Evolutionary conservation across 2,329 filamentous ascomycete genomes (phyloP).

Genomic region (Capronia americana): DNA sequence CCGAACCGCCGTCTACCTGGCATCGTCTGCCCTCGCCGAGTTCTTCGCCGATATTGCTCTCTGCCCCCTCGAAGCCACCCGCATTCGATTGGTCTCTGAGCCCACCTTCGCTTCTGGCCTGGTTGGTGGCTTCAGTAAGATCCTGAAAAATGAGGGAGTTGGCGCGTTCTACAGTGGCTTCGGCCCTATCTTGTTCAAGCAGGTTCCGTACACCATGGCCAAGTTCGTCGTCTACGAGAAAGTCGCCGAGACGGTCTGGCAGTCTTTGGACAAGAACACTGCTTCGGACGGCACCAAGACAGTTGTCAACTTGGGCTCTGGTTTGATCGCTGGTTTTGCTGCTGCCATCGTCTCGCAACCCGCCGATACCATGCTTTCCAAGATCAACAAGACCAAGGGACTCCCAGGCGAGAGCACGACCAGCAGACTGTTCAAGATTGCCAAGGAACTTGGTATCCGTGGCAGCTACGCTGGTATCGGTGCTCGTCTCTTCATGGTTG

Average conservation of each 20-base stretch:
- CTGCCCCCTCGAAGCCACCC: constrained; percentile 89
- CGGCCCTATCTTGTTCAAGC: constrained; percentile 85
- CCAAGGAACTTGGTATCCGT: constrained; percentile 78
- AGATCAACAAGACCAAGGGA: constrained; percentile 96
- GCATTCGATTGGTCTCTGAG: constrained; percentile 90
- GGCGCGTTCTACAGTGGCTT: constrained; percentile 91
- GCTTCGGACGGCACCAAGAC: constrained; percentile 75
- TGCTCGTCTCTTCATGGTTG: constrained; percentile 77
- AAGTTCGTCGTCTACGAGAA: constrained; percentile 96
- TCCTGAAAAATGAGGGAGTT: constrained; percentile 79
- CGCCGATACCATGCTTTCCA: constrained; percentile 90
- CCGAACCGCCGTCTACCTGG: constrained; percentile 81
- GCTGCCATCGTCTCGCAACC: constrained; percentile 87
- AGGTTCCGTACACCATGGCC: constrained; percentile 92
- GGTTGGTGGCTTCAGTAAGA: constrained; percentile 80
- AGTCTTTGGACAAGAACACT: constrained; percentile 71
- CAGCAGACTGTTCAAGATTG: constrained; percentile 84
- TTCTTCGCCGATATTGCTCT: constrained; percentile 72
- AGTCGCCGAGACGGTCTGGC: constrained; percentile 76
- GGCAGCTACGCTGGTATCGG: constrained; percentile 83
- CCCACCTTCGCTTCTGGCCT: constrained; percentile 84
- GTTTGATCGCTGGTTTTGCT: constrained; percentile 85
- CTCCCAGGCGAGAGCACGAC: constrained; percentile 82
- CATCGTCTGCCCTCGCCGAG: constrained; percentile 65
- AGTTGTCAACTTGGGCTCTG: constrained; percentile 80